Evolutionary conservation across 805 yeast genomes (phyloP).

Genomic region (Suhomyces pyralidae): DNA sequence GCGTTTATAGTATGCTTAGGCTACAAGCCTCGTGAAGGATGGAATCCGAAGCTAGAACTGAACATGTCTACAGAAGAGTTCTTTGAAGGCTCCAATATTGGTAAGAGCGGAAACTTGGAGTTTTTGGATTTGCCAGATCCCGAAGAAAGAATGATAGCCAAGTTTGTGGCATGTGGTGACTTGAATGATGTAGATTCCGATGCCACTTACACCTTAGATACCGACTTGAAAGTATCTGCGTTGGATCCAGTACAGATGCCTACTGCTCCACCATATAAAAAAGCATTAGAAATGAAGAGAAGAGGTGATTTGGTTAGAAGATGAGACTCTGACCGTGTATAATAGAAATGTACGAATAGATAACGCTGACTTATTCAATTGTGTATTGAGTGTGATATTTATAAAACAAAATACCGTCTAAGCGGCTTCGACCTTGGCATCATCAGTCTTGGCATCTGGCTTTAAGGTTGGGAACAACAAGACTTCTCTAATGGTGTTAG

Average conservation of each 20-base stretch:
- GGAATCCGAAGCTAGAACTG: conserved; percentile 67
- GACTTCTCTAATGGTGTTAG: conserved; percentile 96
- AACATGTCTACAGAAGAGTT: conserved; percentile 75
- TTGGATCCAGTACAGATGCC: conserved; percentile 94
- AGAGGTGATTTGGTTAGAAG: conserved; percentile 45
- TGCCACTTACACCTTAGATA: conserved; percentile 76
- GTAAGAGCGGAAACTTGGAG: conserved; percentile 48
- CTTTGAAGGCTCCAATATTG: conserved; percentile 61
- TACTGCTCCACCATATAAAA: conserved; percentile 94
- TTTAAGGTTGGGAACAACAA: conserved; percentile 97
- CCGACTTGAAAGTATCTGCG: conserved; percentile 39
- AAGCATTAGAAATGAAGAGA: conserved; percentile 83
- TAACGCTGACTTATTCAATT: background rate
- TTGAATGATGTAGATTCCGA: conserved; percentile 86
- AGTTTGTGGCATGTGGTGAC: conserved; percentile 96
- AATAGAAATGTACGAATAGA: background rate
- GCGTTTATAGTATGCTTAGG: conserved; percentile 92
- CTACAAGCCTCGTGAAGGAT: conserved; percentile 76
- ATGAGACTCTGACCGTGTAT: background rate
- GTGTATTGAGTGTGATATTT: background rate
- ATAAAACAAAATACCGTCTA: conserved; percentile 2
- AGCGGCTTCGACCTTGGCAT: conserved; percentile 25
- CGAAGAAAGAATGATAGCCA: conserved; percentile 77
- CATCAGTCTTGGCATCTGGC: conserved; percentile 63
- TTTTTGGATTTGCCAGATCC: conserved; percentile 44